A percentile compares a stretch with the other conserved stretches of the same genome.
These are phyloP conservation scores for Phalaenopsis equestris DNA, from an alignment of 106 monocot species.

Conservation along the genomic window DNA sequence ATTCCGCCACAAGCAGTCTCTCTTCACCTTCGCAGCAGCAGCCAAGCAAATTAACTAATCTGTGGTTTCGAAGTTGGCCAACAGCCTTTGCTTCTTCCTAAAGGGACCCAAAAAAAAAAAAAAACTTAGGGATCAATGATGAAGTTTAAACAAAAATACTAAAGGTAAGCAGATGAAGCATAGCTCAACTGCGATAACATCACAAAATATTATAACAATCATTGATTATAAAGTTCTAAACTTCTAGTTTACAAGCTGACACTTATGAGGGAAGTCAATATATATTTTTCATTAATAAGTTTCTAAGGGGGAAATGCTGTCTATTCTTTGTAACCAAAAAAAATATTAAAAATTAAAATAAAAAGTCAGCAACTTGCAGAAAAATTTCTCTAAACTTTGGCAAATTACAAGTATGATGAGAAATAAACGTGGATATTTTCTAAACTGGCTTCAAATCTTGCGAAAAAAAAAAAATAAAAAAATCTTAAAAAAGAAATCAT, in stretches of 20 bases:
- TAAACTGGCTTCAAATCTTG: neutral
- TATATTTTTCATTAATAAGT: too few species aligned
- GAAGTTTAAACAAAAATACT: neutral
- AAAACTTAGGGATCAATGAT: conserved; percentile 3
- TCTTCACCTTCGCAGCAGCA: conserved; percentile 96
- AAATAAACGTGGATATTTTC: neutral
- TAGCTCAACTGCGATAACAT: neutral
- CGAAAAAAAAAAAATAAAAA: neutral
- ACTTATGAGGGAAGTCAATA: too few species aligned
- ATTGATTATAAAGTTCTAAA: neutral
- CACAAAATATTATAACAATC: neutral
- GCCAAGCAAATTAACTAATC: conserved; percentile 83
- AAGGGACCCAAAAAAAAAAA: neutral
- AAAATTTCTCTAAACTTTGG: neutral
- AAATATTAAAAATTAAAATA: too few species aligned
- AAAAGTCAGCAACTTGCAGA: neutral
- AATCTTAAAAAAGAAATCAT: neutral
- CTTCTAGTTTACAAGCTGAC: too few species aligned
- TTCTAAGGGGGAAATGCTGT: too few species aligned
- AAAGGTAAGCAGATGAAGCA: neutral
- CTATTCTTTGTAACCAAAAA: too few species aligned
- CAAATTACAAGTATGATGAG: neutral
- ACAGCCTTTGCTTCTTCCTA: conserved; percentile 91
- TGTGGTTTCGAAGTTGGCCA: conserved; percentile 73
- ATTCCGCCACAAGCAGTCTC: conserved; percentile 91